Conservation (phyloP, 108 stramenopile species). For the Epithemia pelagica region DNA sequence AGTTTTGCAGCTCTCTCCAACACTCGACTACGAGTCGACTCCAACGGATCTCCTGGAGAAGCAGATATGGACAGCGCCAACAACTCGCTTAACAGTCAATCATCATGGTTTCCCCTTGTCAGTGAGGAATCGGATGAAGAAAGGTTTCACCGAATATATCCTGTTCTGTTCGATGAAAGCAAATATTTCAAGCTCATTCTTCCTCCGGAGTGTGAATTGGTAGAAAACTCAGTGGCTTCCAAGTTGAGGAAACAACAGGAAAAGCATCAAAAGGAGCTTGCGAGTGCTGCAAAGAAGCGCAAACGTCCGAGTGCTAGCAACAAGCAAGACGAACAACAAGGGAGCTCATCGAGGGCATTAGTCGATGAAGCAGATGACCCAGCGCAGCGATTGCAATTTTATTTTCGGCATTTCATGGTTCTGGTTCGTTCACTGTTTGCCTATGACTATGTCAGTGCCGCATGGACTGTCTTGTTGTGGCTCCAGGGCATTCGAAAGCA, state of each 20-base stretch:
- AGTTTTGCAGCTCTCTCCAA: neutral
- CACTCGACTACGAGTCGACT: neutral
- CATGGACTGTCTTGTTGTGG: slow-evolving; percentile 35
- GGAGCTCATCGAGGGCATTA: neutral
- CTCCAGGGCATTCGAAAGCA: slow-evolving; percentile 19
- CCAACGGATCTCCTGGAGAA: neutral
- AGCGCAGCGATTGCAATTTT: slow-evolving; percentile 22
- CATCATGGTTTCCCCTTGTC: neutral
- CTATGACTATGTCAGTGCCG: slow-evolving; percentile 36
- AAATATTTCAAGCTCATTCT: slow-evolving; percentile 49
- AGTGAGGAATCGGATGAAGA: slow-evolving; percentile 45
- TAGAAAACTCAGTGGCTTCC: slow-evolving; percentile 24
- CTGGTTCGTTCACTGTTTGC: slow-evolving; percentile 27
- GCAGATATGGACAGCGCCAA: neutral
- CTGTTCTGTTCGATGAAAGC: slow-evolving; percentile 31
- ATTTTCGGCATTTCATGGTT: slow-evolving; percentile 24
- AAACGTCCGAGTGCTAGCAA: neutral
- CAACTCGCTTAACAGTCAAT: neutral
- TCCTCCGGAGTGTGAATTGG: slow-evolving; percentile 65
- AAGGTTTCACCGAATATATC: slow-evolving; percentile 58
- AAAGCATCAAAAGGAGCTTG: neutral
- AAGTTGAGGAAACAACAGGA: neutral
- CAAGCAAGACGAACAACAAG: neutral
- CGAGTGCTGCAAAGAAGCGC: slow-evolving; percentile 4
- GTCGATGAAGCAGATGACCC: slow-evolving; percentile 31